Evolutionary conservation across 2,329 filamentous ascomycete genomes (phyloP).

Genomic region (Trematosphaeria pertusa): DNA sequence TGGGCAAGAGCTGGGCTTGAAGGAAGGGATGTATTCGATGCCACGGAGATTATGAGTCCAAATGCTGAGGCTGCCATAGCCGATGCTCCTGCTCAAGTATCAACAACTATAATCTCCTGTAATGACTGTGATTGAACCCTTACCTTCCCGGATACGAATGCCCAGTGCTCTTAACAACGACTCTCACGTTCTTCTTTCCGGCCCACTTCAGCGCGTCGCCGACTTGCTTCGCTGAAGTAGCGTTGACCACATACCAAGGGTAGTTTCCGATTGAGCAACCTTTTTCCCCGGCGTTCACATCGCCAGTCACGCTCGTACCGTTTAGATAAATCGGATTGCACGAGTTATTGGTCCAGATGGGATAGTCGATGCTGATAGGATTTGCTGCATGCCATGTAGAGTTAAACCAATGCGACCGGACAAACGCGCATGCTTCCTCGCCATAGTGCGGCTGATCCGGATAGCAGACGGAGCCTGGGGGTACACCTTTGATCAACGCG

Average conservation of each 20-base stretch:
- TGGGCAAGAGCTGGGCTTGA: constrained; percentile 25
- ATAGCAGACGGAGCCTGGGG: constrained; percentile 40
- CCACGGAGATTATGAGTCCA: constrained; percentile 38
- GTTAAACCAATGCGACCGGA: constrained; percentile 35
- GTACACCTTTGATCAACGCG: constrained; percentile 24
- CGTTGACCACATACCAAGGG: constrained; percentile 38
- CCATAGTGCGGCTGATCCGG: constrained; percentile 26
- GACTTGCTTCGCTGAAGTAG: constrained; percentile 26
- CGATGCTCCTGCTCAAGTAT: constrained; percentile 19
- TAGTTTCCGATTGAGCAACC: constrained; percentile 34
- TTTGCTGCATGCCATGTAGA: constrained; percentile 33
- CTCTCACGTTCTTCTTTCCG: constrained; percentile 25
- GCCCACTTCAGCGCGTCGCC: constrained; percentile 32
- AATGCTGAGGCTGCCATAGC: constrained; percentile 27
- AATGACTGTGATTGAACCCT: background rate
- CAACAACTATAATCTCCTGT: background rate
- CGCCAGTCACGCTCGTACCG: constrained; percentile 37
- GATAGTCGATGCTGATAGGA: constrained; percentile 39
- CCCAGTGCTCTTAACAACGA: constrained; percentile 37
- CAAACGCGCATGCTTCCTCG: constrained; percentile 23
- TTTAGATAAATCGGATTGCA: constrained; percentile 40
- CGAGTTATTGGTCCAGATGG: constrained; percentile 36
- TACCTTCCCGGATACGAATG: constrained; percentile 32
- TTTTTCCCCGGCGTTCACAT: constrained; percentile 23
- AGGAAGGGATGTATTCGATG: constrained; percentile 28